phyloP scores from a whole-genome alignment of 2,329 filamentous ascomycete genomes.

The Neobulgaria alba region DNA sequence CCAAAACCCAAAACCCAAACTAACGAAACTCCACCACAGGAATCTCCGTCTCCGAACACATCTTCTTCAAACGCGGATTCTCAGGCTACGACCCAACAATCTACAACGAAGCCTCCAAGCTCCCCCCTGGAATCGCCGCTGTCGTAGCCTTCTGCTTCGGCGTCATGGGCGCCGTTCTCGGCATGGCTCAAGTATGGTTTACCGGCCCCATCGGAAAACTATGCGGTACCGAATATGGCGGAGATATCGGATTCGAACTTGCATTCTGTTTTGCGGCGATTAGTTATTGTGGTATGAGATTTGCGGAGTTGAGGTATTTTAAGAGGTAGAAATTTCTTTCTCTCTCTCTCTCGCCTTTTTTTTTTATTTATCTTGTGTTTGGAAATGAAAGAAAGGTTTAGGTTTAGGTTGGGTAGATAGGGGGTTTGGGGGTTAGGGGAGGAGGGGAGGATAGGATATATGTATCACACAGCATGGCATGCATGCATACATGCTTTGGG shows the following conservation, averaged over 20 bases:
- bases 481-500: no score
- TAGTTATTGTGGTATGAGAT: constrained; percentile 40
- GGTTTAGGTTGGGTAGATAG: no score
- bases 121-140: constrained; percentile 58
- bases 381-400: no score
- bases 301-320: constrained; percentile 34
- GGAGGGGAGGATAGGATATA: no score
- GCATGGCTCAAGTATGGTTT: constrained; percentile 64
- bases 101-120: constrained; percentile 47
- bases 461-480: no score
- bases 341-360: no score
- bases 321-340: constrained; percentile 25
- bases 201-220: constrained; percentile 55
- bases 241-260: constrained; percentile 57
- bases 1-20: no score
- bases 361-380: no score
- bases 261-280: constrained; percentile 51
- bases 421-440: no score
- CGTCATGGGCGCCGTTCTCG: constrained; percentile 55
- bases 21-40: no score
- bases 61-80: constrained; percentile 57
- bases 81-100: constrained; percentile 47
- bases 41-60: constrained; percentile 57
- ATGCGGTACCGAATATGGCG: constrained; percentile 31
- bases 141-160: constrained; percentile 55